phyloP scores from a whole-genome alignment of 345 rosid species.

The Aegle marmelos region DNA sequence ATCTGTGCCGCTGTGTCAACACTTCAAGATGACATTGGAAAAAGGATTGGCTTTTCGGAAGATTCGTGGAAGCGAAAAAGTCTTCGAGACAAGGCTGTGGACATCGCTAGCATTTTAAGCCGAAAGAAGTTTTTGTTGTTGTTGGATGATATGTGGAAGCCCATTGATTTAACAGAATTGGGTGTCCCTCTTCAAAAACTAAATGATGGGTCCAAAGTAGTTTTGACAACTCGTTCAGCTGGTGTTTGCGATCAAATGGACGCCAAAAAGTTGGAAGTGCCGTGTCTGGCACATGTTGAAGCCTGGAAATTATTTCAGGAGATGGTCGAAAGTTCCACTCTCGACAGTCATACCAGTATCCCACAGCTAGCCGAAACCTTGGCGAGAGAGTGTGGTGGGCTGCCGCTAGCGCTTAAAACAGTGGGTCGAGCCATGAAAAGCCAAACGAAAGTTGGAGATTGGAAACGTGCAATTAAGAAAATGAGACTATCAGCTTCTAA shows the following conservation, averaged over 20 bases:
- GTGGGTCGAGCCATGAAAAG: background rate
- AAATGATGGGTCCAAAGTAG: no score
- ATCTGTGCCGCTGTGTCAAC: background rate
- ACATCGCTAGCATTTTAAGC: no score
- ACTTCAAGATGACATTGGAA: background rate
- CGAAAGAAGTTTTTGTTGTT: no score
- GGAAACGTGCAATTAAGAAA: background rate
- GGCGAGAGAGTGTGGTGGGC: background rate
- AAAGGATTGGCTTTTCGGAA: background rate
- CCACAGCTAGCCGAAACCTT: background rate
- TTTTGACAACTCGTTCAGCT: no score
- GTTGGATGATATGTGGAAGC: no score
- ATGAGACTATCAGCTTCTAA: background rate
- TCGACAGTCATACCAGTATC: background rate
- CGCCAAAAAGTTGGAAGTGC: background rate
- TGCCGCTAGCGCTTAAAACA: background rate
- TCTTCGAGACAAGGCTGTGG: no score
- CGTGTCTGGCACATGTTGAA: background rate
- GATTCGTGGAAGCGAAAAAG: background rate
- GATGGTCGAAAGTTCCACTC: background rate
- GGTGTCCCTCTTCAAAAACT: no score
- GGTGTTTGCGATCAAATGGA: background rate
- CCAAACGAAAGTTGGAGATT: background rate
- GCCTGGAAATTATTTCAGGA: background rate
- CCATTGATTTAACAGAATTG: no score